These are phyloP conservation scores for Halophytophthora polymorphica DNA, from an alignment of 352 stramenopile species.

Conservation along the genomic window DNA sequence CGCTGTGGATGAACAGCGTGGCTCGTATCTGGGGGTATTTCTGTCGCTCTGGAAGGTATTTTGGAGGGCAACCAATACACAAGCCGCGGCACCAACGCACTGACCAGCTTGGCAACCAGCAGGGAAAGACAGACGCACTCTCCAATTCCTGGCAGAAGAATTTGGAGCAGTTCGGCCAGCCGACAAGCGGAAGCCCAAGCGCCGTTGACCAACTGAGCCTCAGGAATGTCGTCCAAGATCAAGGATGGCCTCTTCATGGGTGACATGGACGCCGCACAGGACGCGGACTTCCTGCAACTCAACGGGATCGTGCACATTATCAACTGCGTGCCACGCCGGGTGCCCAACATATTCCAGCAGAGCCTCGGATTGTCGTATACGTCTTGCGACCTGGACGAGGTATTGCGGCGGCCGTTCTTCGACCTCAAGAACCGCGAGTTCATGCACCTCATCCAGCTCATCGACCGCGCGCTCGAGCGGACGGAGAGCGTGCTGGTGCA, in stretches of 20 bases:
- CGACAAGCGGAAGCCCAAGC: neutral
- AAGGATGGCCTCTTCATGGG: conserved; percentile 94
- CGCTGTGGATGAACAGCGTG: too few species aligned
- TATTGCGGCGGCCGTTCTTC: conserved; percentile 66
- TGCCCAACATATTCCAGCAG: conserved; percentile 91
- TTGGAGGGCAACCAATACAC: too few species aligned
- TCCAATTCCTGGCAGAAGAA: conserved; percentile 18
- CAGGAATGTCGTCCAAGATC: conserved; percentile 90
- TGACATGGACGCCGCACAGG: conserved; percentile 89
- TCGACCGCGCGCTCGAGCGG: conserved; percentile 73
- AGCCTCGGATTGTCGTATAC: conserved; percentile 84
- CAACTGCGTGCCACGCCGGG: conserved; percentile 88
- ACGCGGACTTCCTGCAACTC: conserved; percentile 91
- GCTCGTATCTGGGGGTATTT: too few species aligned
- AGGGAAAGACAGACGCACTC: conserved; percentile 2
- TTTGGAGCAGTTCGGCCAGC: conserved; percentile 7
- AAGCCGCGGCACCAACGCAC: too few species aligned
- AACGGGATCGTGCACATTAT: conserved; percentile 92
- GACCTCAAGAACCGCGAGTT: conserved; percentile 86
- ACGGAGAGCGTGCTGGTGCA: conserved; percentile 89
- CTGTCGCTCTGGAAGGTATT: too few species aligned
- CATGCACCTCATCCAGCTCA: conserved; percentile 71
- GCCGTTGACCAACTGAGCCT: conserved; percentile 9
- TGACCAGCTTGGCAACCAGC: too few species aligned
- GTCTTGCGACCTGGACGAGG: conserved; percentile 64